phyloP scores from a whole-genome alignment of 2,329 filamentous ascomycete species.

The Sporothrix pallida region DNA sequence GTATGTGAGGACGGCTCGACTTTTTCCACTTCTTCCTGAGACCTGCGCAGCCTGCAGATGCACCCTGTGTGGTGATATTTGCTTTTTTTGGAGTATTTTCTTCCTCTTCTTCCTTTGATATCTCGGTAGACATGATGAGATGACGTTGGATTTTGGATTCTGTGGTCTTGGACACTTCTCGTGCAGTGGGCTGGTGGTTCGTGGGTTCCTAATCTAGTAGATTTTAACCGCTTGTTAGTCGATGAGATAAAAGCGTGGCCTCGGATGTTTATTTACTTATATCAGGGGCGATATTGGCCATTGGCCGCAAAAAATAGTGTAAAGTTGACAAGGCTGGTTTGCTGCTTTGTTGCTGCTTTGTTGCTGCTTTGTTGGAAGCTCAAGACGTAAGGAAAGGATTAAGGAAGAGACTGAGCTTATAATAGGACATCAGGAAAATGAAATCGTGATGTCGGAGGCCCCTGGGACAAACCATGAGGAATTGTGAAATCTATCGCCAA shows the following conservation, averaged over 20 bases:
- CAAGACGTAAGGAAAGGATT: not conserved
- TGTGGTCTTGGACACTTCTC: no score
- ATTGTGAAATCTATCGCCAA: no score
- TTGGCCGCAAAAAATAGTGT: no score
- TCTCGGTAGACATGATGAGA: not conserved
- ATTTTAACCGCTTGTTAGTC: no score
- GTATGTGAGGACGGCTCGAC: not conserved
- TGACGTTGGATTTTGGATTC: not conserved
- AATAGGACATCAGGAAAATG: not conserved
- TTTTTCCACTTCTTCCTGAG: not conserved
- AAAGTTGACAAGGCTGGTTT: no score
- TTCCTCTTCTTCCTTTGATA: not conserved
- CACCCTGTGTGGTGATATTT: no score
- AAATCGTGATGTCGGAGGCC: not conserved
- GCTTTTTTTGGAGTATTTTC: not conserved
- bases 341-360: no score
- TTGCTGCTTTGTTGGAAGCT: no score
- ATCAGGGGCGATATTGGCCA: no score
- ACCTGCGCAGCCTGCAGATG: not conserved
- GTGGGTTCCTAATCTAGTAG: slow-evolving; percentile 7
- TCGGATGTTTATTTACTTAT: no score
- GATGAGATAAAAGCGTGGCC: no score
- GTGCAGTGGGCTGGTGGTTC: no score
- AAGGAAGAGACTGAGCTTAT: not conserved
- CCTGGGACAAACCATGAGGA: not conserved